Base-by-base conservation (phyloP, 768 basidiomycete species). In the Lentinula boryana region DNA sequence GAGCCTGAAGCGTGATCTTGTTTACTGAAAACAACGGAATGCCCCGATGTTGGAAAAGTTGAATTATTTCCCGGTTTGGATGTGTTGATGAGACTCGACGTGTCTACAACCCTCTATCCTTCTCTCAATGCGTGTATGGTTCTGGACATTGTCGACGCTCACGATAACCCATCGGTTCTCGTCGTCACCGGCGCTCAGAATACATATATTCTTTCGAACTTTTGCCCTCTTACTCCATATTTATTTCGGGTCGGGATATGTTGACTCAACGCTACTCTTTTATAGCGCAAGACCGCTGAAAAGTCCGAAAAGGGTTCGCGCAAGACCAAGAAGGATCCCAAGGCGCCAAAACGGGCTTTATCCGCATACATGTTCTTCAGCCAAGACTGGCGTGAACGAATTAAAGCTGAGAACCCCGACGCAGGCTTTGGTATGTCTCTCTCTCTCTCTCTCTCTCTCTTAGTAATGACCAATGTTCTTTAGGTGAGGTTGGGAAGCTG, bases 301-400 rank as follows among this genome's bases (percentile, higher is more conserved):
- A 89, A 89, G 76, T 79, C 81, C 23, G 87, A 88, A 67, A 86
- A 85, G 66, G 76, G 79, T 18, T 75, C 68, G 18, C 65, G 80
- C 65, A 86, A 85, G 70, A 72, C 74, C 62, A 85, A 89, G 76
- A 93, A 92, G 76, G 87, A 93, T 72, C 84, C 84, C 63, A 89
- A 89, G 74, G 85, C 88, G 49, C 94, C 93, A 63, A 97, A 98
- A 79, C 86, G 95, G 58, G 90, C 93, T 0, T 82, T 97, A 50
- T 97, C 95, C 33, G 94, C 96, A 43, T 98, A 97, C 80, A 97
- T 98, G 96, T 95, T 95, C 89, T 98, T 98, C 83, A 88, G 86
- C 68, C 91, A 95, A 74, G 95, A 94, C 74, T 90, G 93, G 91
- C 84, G 95, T 71, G 91, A 95, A 76, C 85, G 90, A 71, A 91